phyloP scores from a whole-genome alignment of 352 stramenopile species.

The Stramenopiles sp. region DNA sequence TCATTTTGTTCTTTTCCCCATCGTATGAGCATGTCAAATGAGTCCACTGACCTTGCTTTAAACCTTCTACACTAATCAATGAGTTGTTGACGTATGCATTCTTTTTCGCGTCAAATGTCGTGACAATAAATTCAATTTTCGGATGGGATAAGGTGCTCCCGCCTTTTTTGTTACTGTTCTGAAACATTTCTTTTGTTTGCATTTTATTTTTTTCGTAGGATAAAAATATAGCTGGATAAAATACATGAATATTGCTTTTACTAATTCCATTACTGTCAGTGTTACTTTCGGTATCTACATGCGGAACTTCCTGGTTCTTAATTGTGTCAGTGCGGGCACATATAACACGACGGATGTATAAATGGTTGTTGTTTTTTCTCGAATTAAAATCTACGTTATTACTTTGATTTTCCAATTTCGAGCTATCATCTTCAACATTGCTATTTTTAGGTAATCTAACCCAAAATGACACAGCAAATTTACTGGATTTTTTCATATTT shows the following conservation, averaged over 20 bases:
- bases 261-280: neutral
- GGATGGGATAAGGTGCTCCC: neutral
- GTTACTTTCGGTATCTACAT: too few relatives aligned
- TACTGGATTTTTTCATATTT: neutral
- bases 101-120: neutral
- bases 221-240: neutral
- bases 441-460: neutral
- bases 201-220: too few relatives aligned
- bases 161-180: neutral
- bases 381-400: too few relatives aligned
- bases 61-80: neutral
- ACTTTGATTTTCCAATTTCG: neutral
- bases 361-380: too few relatives aligned
- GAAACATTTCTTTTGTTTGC: too few relatives aligned
- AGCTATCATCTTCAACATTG: neutral
- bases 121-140: neutral
- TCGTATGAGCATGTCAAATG: neutral
- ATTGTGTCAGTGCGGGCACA: too few relatives aligned
- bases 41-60: neutral
- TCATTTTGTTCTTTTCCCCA: neutral
- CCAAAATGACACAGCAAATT: neutral
- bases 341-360: neutral
- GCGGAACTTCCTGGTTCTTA: neutral
- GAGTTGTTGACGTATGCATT: neutral
- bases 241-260: neutral